These are phyloP conservation scores for Onygenales sp. DNA, from an alignment of 2,329 filamentous ascomycete species.

Conservation along the genomic window DNA sequence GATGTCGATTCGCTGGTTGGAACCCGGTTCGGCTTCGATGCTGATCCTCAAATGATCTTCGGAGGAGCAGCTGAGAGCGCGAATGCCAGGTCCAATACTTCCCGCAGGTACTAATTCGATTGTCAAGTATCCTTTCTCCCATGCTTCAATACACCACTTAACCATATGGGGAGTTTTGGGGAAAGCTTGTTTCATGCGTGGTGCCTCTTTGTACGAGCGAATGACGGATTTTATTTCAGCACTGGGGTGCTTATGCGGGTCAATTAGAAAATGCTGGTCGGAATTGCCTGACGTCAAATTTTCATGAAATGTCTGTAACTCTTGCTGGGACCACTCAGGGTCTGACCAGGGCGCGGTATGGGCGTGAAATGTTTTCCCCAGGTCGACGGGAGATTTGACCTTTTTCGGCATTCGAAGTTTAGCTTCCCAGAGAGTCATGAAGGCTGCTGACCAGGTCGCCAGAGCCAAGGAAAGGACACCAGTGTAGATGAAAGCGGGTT, in stretches of 20 bases:
- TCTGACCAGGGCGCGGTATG: slow-evolving; percentile 36
- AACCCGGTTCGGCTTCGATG: slow-evolving; percentile 22
- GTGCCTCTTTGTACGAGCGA: slow-evolving; percentile 26
- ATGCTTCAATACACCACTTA: slow-evolving; percentile 23
- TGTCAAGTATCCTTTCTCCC: slow-evolving; percentile 22
- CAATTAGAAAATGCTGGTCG: slow-evolving; percentile 34
- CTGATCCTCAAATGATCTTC: slow-evolving; percentile 19
- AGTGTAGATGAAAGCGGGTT: slow-evolving; percentile 34
- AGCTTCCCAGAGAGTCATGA: slow-evolving; percentile 40
- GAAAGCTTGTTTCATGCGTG: slow-evolving; percentile 35
- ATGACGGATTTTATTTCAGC: slow-evolving; percentile 35
- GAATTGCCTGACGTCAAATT: slow-evolving; percentile 31
- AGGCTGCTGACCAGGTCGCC: slow-evolving; percentile 43
- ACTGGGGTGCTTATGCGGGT: slow-evolving; percentile 33
- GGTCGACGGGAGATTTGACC: slow-evolving; percentile 24
- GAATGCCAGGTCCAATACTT: slow-evolving; percentile 24
- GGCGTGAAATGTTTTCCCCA: slow-evolving; percentile 31
- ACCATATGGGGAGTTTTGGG: slow-evolving; percentile 29
- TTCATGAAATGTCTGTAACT: slow-evolving; percentile 39
- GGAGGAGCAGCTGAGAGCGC: slow-evolving; percentile 24
- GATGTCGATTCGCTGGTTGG: slow-evolving; percentile 23
- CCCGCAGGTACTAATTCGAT: slow-evolving; percentile 27
- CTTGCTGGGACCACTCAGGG: slow-evolving; percentile 41
- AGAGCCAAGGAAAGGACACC: slow-evolving; percentile 40
- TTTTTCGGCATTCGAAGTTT: slow-evolving; percentile 40